Evolutionary conservation across 768 basidiomycete genomes (phyloP), one percentile per base, ranked within the genome.

Genomic region (Naganishia randhawae): DNA sequence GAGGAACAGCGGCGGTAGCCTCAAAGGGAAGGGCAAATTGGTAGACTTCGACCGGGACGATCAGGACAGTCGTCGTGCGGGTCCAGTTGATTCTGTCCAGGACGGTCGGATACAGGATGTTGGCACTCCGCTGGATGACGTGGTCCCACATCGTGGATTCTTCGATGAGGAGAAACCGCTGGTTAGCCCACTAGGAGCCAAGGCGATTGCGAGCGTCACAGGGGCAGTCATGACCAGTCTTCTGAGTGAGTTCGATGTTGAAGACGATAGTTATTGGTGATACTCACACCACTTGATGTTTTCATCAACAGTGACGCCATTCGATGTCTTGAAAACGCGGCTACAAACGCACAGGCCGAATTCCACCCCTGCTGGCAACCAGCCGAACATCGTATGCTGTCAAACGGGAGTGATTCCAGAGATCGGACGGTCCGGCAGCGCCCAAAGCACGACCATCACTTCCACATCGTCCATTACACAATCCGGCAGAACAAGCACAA

Each of bases 271-370:
- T 31, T 6, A 27, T 19, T 25, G 32, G 2, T 17, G 22, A 32
- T 7, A 33, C 37, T 55, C 37, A 35, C 42, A 13, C 17, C 19
- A n/a, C n/a, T 35, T 41, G 8, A 37, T 45, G 32, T 29, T 3
- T 32, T 31, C 35, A 33, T 29, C 42, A 50, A 11, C 77, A 98
- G 95, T 99, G 96, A 98, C 95, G 2, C 96, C 96, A 3, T 99
- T 99, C 79, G 96, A 99, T 81, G 92, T 99, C 65, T 85, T 98
- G 73, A 98, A 98, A 80, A 98, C 95, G 14, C 87, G 96, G 32
- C 82, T 99, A 19, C 96, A 99, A 79, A 98, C 96, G 90, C 73
- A 70, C 48, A 71, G 66, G 63, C 70, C 76, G 25, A 63, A 70
- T 66, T 77, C 66, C 63, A 71, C 25, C 42, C n/a, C 31, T 33